Conservation (phyloP, 768 basidiomycete genomes). For the Hemileccinum impolitum region DNA sequence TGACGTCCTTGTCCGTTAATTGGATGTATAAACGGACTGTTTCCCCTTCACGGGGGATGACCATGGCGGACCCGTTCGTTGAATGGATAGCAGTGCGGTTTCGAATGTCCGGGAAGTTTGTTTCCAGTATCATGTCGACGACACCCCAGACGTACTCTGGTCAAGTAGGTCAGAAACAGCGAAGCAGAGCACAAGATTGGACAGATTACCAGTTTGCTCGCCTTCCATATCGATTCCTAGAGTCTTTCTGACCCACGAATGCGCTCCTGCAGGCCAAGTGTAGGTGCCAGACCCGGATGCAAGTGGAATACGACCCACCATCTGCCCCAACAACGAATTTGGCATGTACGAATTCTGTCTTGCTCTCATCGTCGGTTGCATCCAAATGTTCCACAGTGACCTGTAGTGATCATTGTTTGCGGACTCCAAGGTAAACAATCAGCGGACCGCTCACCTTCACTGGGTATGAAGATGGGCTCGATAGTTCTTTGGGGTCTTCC, state of each 20-base stretch:
- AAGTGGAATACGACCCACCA: slow-evolving; percentile 15
- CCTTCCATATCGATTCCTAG: slow-evolving; percentile 45
- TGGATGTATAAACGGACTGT: slow-evolving; percentile 72
- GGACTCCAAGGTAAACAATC: neutral
- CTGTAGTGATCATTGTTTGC: slow-evolving; percentile 6
- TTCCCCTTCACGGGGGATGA: slow-evolving; percentile 71
- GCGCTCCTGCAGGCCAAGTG: slow-evolving; percentile 31
- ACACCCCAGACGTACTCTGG: slow-evolving; percentile 83
- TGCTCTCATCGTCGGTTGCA: slow-evolving; percentile 25
- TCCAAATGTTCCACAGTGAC: slow-evolving; percentile 24
- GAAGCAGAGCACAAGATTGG: neutral
- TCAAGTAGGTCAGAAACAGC: neutral
- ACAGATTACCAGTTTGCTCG: slow-evolving; percentile 41
- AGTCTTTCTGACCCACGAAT: slow-evolving; percentile 45
- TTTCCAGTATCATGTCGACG: slow-evolving; percentile 65
- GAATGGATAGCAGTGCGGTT: slow-evolving; percentile 67
- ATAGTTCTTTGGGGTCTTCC: slow-evolving; percentile 38
- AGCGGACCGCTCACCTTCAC: slow-evolving; percentile 22
- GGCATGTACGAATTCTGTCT: slow-evolving; percentile 32
- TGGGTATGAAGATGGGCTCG: slow-evolving; percentile 26
- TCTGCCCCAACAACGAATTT: slow-evolving; percentile 38
- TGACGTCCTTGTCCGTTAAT: slow-evolving; percentile 45
- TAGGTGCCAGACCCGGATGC: neutral
- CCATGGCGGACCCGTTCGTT: slow-evolving; percentile 61
- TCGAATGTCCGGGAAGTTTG: slow-evolving; percentile 76